Conservation (phyloP, 352 stramenopile species). For the Phytopythium boreale region DNA sequence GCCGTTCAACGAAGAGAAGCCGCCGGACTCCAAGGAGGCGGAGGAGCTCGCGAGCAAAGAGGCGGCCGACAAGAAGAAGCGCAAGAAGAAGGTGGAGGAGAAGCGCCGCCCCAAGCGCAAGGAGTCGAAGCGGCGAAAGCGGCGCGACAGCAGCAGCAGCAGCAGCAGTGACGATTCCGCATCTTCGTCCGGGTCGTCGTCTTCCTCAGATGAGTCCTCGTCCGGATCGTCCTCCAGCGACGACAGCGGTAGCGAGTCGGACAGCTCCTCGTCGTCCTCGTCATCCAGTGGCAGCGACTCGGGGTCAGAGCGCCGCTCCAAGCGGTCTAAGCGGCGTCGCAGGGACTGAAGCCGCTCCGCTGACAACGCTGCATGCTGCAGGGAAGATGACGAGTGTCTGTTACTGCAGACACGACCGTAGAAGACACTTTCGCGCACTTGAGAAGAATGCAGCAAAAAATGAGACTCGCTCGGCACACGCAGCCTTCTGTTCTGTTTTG, state of each 20-base stretch:
- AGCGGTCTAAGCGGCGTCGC: slow-evolving; percentile 36
- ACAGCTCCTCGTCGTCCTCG: slow-evolving; percentile 13
- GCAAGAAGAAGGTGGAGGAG: slow-evolving; percentile 14
- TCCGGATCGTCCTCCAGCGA: slow-evolving; percentile 19
- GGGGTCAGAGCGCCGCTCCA: slow-evolving; percentile 18
- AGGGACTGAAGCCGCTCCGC: slow-evolving; percentile 21
- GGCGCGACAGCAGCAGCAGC: slow-evolving; percentile 24
- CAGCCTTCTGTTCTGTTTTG: not conserved
- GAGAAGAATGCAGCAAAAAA: not conserved
- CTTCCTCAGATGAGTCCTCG: slow-evolving; percentile 21
- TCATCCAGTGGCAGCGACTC: slow-evolving; percentile 15
- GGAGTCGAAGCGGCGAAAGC: slow-evolving; percentile 21
- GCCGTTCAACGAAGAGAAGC: slow-evolving; percentile 78
- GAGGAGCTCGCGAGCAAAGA: slow-evolving; percentile 12
- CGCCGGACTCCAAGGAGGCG: slow-evolving; percentile 47
- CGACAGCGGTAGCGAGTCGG: slow-evolving; percentile 16
- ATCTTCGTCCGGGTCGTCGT: slow-evolving; percentile 18
- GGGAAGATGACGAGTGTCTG: not conserved
- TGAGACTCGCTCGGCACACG: not conserved
- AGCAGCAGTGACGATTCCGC: slow-evolving; percentile 21
- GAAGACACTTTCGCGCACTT: not conserved
- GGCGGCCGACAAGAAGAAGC: slow-evolving; percentile 14
- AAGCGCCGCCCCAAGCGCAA: slow-evolving; percentile 22
- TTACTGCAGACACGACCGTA: not conserved
- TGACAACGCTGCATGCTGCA: not conserved